Conservation (phyloP, 139 green algal species). For the Haematococcus sp. region DNA sequence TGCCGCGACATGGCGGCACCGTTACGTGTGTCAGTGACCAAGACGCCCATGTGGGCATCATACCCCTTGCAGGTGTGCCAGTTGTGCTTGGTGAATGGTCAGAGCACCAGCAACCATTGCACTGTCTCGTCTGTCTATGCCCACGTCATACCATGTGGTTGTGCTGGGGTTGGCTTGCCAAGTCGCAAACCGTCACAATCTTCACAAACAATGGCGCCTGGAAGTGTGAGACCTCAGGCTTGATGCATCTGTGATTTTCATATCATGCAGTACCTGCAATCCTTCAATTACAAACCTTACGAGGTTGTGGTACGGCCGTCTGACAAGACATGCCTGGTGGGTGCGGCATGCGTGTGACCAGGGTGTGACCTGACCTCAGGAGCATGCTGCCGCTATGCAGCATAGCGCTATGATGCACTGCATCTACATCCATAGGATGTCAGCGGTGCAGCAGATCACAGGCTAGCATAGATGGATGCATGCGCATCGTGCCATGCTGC, state of each 20-base stretch:
- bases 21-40: conserved; percentile 57
- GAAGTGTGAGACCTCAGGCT: too few relatives aligned
- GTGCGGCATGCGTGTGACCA: conserved; percentile 1
- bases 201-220: too few relatives aligned
- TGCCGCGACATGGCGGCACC: conserved; percentile 68
- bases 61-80: conserved; percentile 64
- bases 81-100: conserved; percentile 25
- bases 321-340: conserved; percentile 38
- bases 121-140: too few relatives aligned
- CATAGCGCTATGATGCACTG: not conserved
- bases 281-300: conserved; percentile 54
- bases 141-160: too few relatives aligned
- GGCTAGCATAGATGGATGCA: not conserved
- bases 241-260: conserved; percentile 2
- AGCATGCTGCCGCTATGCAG: too few relatives aligned
- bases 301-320: conserved; percentile 42
- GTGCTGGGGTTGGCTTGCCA: too few relatives aligned
- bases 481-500: not conserved
- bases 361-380: too few relatives aligned
- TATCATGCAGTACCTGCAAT: conserved; percentile 40
- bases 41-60: conserved; percentile 57
- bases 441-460: not conserved
- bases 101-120: not conserved
- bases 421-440: not conserved
- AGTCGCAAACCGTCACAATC: too few relatives aligned